Base-by-base conservation (phyloP, 2,329 filamentous ascomycete species). In the Stachybotrys chartarum region DNA sequence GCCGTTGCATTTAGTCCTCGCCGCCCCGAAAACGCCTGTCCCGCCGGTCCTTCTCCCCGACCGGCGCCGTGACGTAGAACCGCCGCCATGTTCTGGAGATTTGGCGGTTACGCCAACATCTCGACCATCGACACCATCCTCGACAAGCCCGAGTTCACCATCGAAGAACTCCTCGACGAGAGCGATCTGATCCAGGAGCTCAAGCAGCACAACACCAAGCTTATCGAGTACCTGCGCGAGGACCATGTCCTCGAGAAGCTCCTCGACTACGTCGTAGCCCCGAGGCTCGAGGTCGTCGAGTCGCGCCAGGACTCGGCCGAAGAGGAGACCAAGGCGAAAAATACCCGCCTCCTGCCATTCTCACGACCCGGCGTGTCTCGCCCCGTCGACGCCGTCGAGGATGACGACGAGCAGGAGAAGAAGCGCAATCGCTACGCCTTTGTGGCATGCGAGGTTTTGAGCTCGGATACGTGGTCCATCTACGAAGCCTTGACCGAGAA, bases 81-180 rank as follows among this genome's bases (percentile, higher is more conserved):
- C 66, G 70, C 69, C 86, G 93, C 74, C 79, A 99, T 99, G 94
- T 99, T 99, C 77, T 99, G 94, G 94, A 88, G 93, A 77, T 99
- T 97, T 82, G 93, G 94, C 82, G 91, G 91, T 70, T 97, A 97
- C 82, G 90, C 92, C 80, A 96, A 91, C 81, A 88, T 96, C 75
- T 97, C 93, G 67, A 88, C 92, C 69, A 91, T 99, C 74, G 94
- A 97, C 75, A 91, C 87, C 64, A 90, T 99, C 68, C 91, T 99
- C 71, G 94, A 99, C 71, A 96, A 96, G 75, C 86, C 95, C 64
- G 90, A 96, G 75, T 92, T 97, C 70, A 91, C 90, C 53, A 87
- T 97, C 62, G 94, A 99, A 75, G 93, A 97, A 70, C 81, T 99
- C 57, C 85, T 99, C 60, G 92, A 97, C 72, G 94, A 99, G 79